Percentiles rank a stretch among this genome's conserved stretches.
Evolutionary conservation across 768 basidiomycete species (phyloP).

Genomic region (Hydnum rufescens): DNA sequence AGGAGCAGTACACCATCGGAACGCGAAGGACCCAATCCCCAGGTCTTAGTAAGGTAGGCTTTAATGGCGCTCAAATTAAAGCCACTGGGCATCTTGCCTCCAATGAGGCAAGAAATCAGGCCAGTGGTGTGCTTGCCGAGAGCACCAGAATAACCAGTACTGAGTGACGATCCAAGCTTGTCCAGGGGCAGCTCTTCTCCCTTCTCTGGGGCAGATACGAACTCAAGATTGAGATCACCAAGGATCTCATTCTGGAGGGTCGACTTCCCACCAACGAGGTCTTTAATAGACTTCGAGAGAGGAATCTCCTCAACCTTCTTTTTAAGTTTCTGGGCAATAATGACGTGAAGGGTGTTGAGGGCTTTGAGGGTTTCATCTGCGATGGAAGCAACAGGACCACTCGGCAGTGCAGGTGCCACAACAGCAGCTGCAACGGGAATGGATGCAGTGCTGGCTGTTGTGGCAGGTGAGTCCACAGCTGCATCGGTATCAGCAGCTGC

Average conservation of each 20-base stretch:
- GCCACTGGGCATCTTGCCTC: slow-evolving; percentile 96
- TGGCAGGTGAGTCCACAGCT: slow-evolving; percentile 17
- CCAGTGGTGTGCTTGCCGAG: slow-evolving; percentile 89
- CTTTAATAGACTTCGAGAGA: slow-evolving; percentile 87
- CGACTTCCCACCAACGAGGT: slow-evolving; percentile 95
- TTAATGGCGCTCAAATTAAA: slow-evolving; percentile 91
- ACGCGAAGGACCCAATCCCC: slow-evolving; percentile 86
- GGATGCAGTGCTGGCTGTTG: slow-evolving; percentile 23
- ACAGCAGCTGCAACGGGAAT: slow-evolving; percentile 21
- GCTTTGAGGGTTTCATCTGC: slow-evolving; percentile 88
- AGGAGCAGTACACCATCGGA: slow-evolving; percentile 80
- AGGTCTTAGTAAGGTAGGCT: slow-evolving; percentile 69
- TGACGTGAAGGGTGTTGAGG: slow-evolving; percentile 61
- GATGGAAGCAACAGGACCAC: slow-evolving; percentile 49
- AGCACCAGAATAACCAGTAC: slow-evolving; percentile 59
- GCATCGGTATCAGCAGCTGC: slow-evolving; percentile 21
- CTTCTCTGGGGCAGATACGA: slow-evolving; percentile 89
- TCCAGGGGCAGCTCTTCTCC: slow-evolving; percentile 93
- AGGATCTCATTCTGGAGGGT: slow-evolving; percentile 97
- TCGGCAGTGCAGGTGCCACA: slow-evolving; percentile 26
- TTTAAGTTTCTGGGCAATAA: slow-evolving; percentile 97
- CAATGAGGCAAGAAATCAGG: slow-evolving; percentile 76
- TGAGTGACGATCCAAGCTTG: slow-evolving; percentile 75
- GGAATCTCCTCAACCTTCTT: slow-evolving; percentile 81
- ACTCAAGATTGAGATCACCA: slow-evolving; percentile 91